These are phyloP conservation scores for Collybiopsis confluens DNA, from an alignment of 768 basidiomycete genomes.

Conservation along the genomic window DNA sequence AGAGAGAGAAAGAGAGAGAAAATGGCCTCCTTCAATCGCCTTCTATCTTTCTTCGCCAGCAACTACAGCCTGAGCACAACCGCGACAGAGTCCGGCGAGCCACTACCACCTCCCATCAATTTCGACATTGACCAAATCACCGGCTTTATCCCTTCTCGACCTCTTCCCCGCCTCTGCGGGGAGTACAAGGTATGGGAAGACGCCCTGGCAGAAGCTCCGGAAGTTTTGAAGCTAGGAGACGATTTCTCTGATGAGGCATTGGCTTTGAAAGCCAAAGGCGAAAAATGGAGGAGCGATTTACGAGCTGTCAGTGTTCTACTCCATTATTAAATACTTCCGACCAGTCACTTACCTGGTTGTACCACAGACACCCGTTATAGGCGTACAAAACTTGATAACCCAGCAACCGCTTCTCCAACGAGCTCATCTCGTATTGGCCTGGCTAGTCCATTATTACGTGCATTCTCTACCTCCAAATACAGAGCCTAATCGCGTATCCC, in stretches of 20 bases:
- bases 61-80: no score
- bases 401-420: slow-evolving; percentile 68
- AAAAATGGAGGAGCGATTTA: slow-evolving; percentile 56
- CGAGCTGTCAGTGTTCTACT: slow-evolving; percentile 50
- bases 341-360: no score
- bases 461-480: slow-evolving; percentile 63
- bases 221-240: slow-evolving; percentile 52
- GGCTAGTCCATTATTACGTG: slow-evolving; percentile 85
- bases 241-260: slow-evolving; percentile 45
- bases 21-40: no score
- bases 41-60: no score
- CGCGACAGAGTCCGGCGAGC: no score
- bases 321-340: no score
- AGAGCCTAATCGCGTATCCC: slow-evolving; percentile 56
- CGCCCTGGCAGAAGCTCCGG: slow-evolving; percentile 51
- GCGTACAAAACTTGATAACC: slow-evolving; percentile 43
- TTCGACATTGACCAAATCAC: slow-evolving; percentile 59
- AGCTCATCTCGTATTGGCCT: slow-evolving; percentile 86
- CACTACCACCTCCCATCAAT: slow-evolving; percentile 35
- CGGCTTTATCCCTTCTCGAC: slow-evolving; percentile 79
- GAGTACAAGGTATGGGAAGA: slow-evolving; percentile 69
- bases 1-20: no score
- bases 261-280: slow-evolving; percentile 48
- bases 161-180: slow-evolving; percentile 50
- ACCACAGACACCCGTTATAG: slow-evolving; percentile 77